Percentiles rank a stretch among this genome's conserved stretches.
These are phyloP conservation scores for Cyclotella choctawhatcheeana DNA, from an alignment of 108 stramenopile species.

Conservation along the genomic window DNA sequence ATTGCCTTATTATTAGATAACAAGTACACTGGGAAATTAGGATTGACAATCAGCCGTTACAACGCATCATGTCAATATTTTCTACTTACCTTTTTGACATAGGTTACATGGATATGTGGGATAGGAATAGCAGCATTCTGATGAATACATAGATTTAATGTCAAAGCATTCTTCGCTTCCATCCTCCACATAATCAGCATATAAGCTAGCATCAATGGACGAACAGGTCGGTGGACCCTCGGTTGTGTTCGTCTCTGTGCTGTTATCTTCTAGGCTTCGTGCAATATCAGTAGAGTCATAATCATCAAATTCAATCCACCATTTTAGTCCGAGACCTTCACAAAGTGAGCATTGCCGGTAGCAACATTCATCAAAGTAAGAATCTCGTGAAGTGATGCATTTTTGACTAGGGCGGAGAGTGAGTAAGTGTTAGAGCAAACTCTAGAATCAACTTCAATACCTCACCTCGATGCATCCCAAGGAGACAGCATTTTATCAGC, in stretches of 20 bases:
- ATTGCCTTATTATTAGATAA: slow-evolving; percentile 1
- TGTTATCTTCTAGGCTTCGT: background rate
- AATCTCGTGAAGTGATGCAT: slow-evolving; percentile 36
- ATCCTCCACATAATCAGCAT: slow-evolving; percentile 39
- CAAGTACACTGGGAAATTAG: background rate
- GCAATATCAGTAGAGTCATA: background rate
- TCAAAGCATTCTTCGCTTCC: slow-evolving; percentile 34
- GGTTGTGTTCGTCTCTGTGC: background rate
- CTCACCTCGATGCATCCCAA: slow-evolving; percentile 32
- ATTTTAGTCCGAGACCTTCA: slow-evolving; percentile 39
- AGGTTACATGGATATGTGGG: slow-evolving; percentile 42
- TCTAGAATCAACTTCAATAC: no score
- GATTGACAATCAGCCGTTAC: background rate
- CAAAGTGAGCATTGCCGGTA: slow-evolving; percentile 39
- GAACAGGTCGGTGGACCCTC: slow-evolving; percentile 33
- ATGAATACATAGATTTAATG: slow-evolving; percentile 24
- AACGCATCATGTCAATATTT: background rate
- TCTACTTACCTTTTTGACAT: slow-evolving; percentile 23
- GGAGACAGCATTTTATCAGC: slow-evolving; percentile 46
- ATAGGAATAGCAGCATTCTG: slow-evolving; percentile 45
- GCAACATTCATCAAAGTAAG: slow-evolving; percentile 38
- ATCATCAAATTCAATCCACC: slow-evolving; percentile 53
- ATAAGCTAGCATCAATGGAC: slow-evolving; percentile 45
- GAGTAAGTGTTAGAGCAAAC: no score
- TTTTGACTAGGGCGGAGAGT: no score